These are phyloP conservation scores for Suillus sp. DNA, from an alignment of 768 basidiomycete species.

Conservation along the genomic window DNA sequence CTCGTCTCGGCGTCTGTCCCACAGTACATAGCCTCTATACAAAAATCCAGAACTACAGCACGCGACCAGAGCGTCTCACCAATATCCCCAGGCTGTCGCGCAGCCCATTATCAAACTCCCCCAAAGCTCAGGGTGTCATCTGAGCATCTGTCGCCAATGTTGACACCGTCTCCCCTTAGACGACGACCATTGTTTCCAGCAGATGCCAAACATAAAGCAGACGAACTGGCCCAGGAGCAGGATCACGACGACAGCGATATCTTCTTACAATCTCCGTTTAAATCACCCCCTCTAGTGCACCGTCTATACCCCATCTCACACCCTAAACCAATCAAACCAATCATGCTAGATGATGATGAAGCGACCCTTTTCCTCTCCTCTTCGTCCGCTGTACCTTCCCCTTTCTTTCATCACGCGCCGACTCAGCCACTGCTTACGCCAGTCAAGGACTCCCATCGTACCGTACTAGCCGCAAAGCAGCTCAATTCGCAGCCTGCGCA, in stretches of 20 bases:
- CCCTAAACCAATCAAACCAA: slow-evolving; percentile 21
- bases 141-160: slow-evolving; percentile 58
- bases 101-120: slow-evolving; percentile 37
- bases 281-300: slow-evolving; percentile 46
- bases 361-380: slow-evolving; percentile 60
- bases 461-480: slow-evolving; percentile 41
- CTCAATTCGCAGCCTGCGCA: slow-evolving; percentile 26
- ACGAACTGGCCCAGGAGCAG: slow-evolving; percentile 40
- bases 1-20: slow-evolving; percentile 34
- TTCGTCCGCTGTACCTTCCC: slow-evolving; percentile 39
- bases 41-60: slow-evolving; percentile 21
- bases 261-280: slow-evolving; percentile 57
- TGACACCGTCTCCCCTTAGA: slow-evolving; percentile 64
- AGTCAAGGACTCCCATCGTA: slow-evolving; percentile 51
- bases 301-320: slow-evolving; percentile 38
- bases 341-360: slow-evolving; percentile 52
- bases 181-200: slow-evolving; percentile 44
- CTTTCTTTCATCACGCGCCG: slow-evolving; percentile 45
- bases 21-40: slow-evolving; percentile 37
- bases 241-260: slow-evolving; percentile 41
- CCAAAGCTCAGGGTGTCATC: slow-evolving; percentile 31
- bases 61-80: slow-evolving; percentile 36
- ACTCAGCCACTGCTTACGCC: slow-evolving; percentile 63
- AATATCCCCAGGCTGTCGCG: slow-evolving; percentile 36
- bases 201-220: slow-evolving; percentile 14